Evolutionary conservation across 202 grass and related monocot species (phyloP).

Genomic region (Bolboschoenoplectus hybrid): DNA sequence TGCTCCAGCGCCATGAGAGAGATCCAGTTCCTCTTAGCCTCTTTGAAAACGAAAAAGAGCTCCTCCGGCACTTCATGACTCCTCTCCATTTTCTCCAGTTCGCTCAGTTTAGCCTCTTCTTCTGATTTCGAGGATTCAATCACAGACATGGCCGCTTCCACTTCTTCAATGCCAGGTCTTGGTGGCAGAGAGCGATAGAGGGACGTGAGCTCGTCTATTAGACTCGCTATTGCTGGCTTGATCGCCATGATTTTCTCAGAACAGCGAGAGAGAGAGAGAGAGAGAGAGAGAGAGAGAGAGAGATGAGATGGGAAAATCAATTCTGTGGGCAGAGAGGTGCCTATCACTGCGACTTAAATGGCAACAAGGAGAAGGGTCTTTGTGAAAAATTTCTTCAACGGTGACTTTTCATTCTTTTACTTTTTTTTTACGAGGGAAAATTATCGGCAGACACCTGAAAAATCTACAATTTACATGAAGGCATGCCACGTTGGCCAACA

Average conservation of each 20-base stretch:
- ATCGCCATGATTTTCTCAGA: constrained; percentile 40
- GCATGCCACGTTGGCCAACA: background rate
- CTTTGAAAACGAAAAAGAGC: constrained; percentile 65
- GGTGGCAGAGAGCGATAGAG: constrained; percentile 64
- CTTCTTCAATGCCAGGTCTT: constrained; percentile 69
- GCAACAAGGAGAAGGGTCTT: background rate
- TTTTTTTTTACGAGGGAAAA: background rate
- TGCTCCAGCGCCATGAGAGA: constrained; percentile 58
- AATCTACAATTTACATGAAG: background rate
- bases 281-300: background rate
- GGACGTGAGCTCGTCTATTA: constrained; percentile 72
- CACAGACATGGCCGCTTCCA: constrained; percentile 71
- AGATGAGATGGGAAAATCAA: background rate
- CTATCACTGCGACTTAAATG: background rate
- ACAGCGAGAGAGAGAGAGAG: background rate
- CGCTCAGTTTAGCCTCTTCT: constrained; percentile 62
- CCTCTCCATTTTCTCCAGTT: constrained; percentile 50
- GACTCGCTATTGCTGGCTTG: constrained; percentile 43
- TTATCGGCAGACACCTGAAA: background rate
- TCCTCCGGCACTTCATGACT: constrained; percentile 49
- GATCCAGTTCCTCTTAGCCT: constrained; percentile 66
- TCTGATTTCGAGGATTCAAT: constrained; percentile 58
- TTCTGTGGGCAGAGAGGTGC: constrained; percentile 27
- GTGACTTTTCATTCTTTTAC: background rate
- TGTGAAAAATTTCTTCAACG: background rate